These are phyloP conservation scores for Candida maesae DNA, from an alignment of 805 yeast species.

Conservation along the genomic window DNA sequence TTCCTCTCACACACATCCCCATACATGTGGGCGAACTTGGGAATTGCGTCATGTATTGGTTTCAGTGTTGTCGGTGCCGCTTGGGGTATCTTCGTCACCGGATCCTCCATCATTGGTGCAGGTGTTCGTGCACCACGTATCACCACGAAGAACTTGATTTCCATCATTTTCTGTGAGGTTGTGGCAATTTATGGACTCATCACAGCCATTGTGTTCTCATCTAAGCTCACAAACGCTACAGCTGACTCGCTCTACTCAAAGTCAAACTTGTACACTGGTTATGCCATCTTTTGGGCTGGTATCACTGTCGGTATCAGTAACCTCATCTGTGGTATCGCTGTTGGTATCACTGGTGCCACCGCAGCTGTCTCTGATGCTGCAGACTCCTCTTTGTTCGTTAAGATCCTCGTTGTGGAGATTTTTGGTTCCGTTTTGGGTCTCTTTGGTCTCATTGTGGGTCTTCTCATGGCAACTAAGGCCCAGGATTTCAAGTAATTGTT, in stretches of 20 bases:
- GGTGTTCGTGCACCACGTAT: slow-evolving; percentile 98
- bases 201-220: slow-evolving; percentile 94
- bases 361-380: slow-evolving; percentile 99
- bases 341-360: slow-evolving; percentile 97
- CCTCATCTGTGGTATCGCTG: slow-evolving; percentile 94
- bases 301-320: slow-evolving; percentile 91
- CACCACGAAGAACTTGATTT: slow-evolving; percentile 93
- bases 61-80: slow-evolving; percentile 96
- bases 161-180: slow-evolving; percentile 97
- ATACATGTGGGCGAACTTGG: slow-evolving; percentile 93
- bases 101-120: slow-evolving; percentile 92
- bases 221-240: slow-evolving; percentile 73
- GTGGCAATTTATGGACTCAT: slow-evolving; percentile 98
- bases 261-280: slow-evolving; percentile 91
- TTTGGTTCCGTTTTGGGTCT: slow-evolving; percentile 95
- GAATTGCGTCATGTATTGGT: slow-evolving; percentile 89
- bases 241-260: slow-evolving; percentile 63
- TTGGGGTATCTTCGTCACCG: slow-evolving; percentile 98
- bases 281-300: slow-evolving; percentile 97
- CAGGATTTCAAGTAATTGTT: slow-evolving; percentile 61
- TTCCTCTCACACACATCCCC: slow-evolving; percentile 86
- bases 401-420: slow-evolving; percentile 94
- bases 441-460: slow-evolving; percentile 94
- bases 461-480: slow-evolving; percentile 96
- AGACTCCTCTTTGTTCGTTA: slow-evolving; percentile 89